phyloP scores from a whole-genome alignment of 1,139 yeast genomes.

The Sugiyamaella novakii region DNA sequence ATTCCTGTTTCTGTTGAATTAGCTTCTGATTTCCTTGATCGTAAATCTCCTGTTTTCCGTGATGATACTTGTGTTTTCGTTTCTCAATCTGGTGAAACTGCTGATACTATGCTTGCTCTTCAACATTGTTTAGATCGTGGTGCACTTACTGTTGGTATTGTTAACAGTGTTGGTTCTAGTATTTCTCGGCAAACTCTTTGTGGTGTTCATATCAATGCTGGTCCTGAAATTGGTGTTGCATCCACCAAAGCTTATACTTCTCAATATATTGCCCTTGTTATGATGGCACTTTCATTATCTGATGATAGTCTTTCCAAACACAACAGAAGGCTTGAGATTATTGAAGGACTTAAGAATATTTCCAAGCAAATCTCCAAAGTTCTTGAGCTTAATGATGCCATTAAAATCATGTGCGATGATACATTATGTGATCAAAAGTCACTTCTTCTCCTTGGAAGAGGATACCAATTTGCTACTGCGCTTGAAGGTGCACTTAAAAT shows the following conservation, averaged over 20 bases:
- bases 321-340: constrained; percentile 80
- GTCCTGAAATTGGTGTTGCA: constrained; percentile 99
- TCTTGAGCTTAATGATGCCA: constrained; percentile 68
- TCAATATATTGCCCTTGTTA: constrained; percentile 93
- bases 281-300: constrained; percentile 92
- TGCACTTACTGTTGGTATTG: constrained; percentile 96
- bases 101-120: constrained; percentile 95
- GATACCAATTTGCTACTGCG: constrained; percentile 96
- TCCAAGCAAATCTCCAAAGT: constrained; percentile 85
- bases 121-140: constrained; percentile 97
- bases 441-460: constrained; percentile 90
- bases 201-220: constrained; percentile 99
- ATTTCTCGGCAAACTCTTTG: constrained; percentile 96
- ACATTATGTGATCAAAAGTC: constrained; percentile 81
- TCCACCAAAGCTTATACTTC: constrained; percentile 99
- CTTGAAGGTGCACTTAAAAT: constrained; percentile 98
- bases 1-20: constrained; percentile 95
- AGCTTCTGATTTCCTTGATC: constrained; percentile 96
- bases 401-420: constrained; percentile 72
- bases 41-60: constrained; percentile 94
- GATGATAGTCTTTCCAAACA: constrained; percentile 83
- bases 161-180: constrained; percentile 91
- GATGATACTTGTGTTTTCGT: constrained; percentile 98
- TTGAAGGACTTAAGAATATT: constrained; percentile 79
- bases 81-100: constrained; percentile 99